Percentiles rank a stretch among this genome's conserved stretches.
phyloP scores from a whole-genome alignment of 441 rosid species.

The Croton setiger region DNA sequence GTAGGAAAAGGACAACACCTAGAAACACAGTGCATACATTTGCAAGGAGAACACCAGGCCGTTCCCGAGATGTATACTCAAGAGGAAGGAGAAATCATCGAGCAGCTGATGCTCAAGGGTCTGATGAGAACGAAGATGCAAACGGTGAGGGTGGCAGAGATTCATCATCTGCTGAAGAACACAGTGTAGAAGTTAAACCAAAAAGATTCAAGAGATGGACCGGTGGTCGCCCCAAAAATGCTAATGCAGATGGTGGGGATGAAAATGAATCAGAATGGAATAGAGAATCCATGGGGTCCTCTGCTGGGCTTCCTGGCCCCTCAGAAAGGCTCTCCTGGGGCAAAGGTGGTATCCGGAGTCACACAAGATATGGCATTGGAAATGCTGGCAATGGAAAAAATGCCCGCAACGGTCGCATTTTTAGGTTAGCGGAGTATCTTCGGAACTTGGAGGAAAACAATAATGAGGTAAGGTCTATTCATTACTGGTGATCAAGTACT shows the following conservation, averaged over 20 bases:
- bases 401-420: constrained; percentile 36
- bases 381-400: constrained; percentile 40
- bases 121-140: constrained; percentile 52
- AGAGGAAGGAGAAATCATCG: constrained; percentile 46
- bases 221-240: constrained; percentile 38
- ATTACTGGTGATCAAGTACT: background rate
- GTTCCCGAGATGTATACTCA: constrained; percentile 31
- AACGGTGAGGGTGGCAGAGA: constrained; percentile 44
- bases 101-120: constrained; percentile 39
- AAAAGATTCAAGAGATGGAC: constrained; percentile 40
- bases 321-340: constrained; percentile 69
- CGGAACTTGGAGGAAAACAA: constrained; percentile 42
- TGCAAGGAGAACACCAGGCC: constrained; percentile 39
- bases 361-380: constrained; percentile 46
- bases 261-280: constrained; percentile 46
- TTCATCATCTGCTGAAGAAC: constrained; percentile 59
- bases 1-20: constrained; percentile 38
- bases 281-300: constrained; percentile 40
- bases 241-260: constrained; percentile 39
- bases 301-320: constrained; percentile 41
- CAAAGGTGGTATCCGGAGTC: constrained; percentile 57
- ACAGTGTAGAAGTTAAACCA: constrained; percentile 36
- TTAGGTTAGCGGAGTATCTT: constrained; percentile 47
- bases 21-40: constrained; percentile 36
- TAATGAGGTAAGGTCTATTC: constrained; percentile 42